Percentiles rank a stretch among this genome's conserved stretches.
Conservation (phyloP, 148 eudicot species). For the Rhododendron kiyosumense region DNA sequence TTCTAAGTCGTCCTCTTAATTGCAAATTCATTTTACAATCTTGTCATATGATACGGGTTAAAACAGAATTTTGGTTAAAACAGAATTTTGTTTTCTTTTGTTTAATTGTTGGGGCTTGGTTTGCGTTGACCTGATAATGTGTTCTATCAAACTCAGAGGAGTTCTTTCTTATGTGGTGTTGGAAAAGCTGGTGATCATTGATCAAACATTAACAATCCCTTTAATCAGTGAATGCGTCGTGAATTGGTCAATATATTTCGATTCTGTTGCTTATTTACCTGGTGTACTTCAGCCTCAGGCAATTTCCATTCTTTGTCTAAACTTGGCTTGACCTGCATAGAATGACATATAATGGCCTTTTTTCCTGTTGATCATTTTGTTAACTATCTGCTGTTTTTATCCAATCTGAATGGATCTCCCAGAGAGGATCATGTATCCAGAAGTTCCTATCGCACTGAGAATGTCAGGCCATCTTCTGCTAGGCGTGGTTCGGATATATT, state of each 20-base stretch:
- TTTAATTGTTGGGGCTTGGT: neutral
- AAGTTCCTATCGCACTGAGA: constrained; percentile 86
- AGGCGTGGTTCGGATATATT: constrained; percentile 85
- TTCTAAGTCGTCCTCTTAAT: neutral
- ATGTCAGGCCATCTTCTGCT: constrained; percentile 86
- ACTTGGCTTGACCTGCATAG: neutral
- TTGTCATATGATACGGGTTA: neutral
- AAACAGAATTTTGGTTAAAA: neutral
- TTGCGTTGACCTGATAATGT: neutral
- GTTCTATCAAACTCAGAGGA: neutral
- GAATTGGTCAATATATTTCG: neutral
- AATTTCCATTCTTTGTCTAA: neutral
- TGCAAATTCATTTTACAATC: neutral
- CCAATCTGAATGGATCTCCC: constrained; percentile 1
- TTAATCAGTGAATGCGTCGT: neutral
- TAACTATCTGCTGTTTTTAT: neutral
- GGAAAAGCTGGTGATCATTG: neutral
- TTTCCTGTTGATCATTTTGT: neutral
- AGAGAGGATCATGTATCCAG: constrained; percentile 85
- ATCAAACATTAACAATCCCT: no score
- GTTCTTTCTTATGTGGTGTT: neutral
- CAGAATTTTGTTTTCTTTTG: no score
- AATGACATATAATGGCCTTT: neutral
- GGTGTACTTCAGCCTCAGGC: neutral
- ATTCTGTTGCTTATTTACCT: neutral